Evolutionary conservation across 2,329 filamentous ascomycete genomes (phyloP).

Genomic region (Metarhizium humberi): DNA sequence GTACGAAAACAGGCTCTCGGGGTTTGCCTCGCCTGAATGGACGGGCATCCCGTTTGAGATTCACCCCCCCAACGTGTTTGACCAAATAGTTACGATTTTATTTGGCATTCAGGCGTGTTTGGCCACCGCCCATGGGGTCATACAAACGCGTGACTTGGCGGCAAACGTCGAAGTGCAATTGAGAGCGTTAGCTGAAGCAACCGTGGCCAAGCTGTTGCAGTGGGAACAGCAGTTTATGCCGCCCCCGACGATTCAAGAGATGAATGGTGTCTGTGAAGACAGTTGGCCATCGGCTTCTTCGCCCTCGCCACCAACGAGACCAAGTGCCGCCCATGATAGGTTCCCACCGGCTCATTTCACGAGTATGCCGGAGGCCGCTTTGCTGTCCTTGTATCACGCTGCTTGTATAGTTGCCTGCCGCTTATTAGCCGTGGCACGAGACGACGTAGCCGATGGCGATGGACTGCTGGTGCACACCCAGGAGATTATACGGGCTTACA

Average conservation of each 20-base stretch:
- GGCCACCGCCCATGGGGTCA: too few species aligned
- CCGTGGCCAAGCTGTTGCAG: background rate
- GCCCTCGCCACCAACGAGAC: background rate
- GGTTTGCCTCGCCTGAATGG: slow-evolving; percentile 30
- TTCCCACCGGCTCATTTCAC: background rate
- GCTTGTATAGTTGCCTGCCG: background rate
- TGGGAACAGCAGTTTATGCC: background rate
- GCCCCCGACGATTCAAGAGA: background rate
- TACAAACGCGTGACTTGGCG: too few species aligned
- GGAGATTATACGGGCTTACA: background rate
- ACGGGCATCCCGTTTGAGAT: slow-evolving; percentile 32
- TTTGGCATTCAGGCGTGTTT: background rate
- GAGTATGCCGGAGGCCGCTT: background rate
- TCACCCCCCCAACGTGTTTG: slow-evolving; percentile 35
- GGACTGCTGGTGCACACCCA: background rate
- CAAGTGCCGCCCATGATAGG: background rate
- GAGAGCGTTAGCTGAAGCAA: background rate
- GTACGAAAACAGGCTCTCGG: slow-evolving; percentile 16
- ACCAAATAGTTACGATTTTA: slow-evolving; percentile 35
- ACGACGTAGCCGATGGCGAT: background rate
- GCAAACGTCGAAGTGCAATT: background rate
- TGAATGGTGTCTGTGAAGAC: too few species aligned
- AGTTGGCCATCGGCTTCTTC: too few species aligned
- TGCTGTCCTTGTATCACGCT: too few species aligned
- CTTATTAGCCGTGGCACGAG: background rate